Percentiles rank a stretch among this genome's conserved stretches.
phyloP scores from a whole-genome alignment of 108 stramenopile species.

The Phaeodactylum tricornutum region DNA sequence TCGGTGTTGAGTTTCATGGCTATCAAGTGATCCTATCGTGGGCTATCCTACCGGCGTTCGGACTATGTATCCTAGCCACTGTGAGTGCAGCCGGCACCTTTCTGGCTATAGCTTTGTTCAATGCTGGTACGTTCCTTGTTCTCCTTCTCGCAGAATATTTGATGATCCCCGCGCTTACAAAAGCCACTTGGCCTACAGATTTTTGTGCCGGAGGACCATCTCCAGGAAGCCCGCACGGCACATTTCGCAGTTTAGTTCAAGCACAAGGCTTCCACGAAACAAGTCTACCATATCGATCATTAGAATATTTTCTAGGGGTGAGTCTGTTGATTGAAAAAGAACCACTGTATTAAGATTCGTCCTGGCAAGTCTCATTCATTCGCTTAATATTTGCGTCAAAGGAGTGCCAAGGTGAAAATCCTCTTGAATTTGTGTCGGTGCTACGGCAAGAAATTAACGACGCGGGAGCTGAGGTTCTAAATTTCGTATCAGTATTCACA shows the following conservation, averaged over 20 bases:
- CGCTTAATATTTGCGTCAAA: not conserved
- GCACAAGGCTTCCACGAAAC: not conserved
- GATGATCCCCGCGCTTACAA: not conserved
- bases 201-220: conserved; percentile 32
- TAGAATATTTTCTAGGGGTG: conserved; percentile 29
- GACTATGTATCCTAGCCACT: conserved; percentile 2
- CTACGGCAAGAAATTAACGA: too few relatives aligned
- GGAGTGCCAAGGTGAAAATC: conserved; percentile 4
- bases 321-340: conserved; percentile 2
- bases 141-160: not conserved
- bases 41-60: conserved; percentile 27
- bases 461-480: too few relatives aligned
- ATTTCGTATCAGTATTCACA: too few relatives aligned
- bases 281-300: conserved; percentile 2
- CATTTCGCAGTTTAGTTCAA: conserved; percentile 14
- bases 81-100: conserved; percentile 9
- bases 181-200: conserved; percentile 7
- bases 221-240: conserved; percentile 23
- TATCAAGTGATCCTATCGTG: conserved; percentile 13
- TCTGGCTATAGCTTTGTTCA: conserved; percentile 19
- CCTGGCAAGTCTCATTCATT: not conserved
- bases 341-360: not conserved
- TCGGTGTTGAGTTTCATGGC: conserved; percentile 21
- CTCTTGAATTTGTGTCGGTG: not conserved
- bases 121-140: conserved; percentile 9